phyloP scores from a whole-genome alignment of 2,329 filamentous ascomycete species.

The Colletotrichum musae region DNA sequence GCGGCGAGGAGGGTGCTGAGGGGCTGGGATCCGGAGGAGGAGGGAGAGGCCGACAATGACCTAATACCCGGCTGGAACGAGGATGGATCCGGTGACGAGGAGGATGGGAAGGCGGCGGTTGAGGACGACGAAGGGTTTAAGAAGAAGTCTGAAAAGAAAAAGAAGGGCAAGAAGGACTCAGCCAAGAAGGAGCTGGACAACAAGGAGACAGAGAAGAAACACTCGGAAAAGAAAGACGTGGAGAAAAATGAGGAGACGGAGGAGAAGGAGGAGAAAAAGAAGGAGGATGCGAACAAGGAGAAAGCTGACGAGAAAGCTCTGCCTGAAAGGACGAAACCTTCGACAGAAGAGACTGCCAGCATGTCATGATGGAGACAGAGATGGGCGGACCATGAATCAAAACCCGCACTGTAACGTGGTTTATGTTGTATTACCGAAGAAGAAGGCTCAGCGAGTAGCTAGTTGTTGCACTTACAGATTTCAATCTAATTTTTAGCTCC shows the following conservation, averaged over 20 bases:
- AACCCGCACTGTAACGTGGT: too few relatives aligned
- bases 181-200: not conserved
- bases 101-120: not conserved
- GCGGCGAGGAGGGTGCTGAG: slow-evolving; percentile 55
- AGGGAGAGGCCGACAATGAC: slow-evolving; percentile 60
- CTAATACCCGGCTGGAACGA: slow-evolving; percentile 55
- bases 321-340: slow-evolving; percentile 14
- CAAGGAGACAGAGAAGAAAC: too few relatives aligned
- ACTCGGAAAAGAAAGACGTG: too few relatives aligned
- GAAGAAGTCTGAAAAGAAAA: not conserved
- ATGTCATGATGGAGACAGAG: not conserved
- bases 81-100: slow-evolving; percentile 2
- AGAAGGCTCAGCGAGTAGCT: too few relatives aligned
- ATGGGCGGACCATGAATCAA: too few relatives aligned
- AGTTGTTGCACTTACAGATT: too few relatives aligned
- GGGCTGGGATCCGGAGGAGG: slow-evolving; percentile 52
- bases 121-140: not conserved
- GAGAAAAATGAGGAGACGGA: slow-evolving; percentile 42
- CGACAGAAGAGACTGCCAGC: not conserved
- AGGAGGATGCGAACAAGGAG: not conserved
- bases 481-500: too few relatives aligned
- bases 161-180: not conserved
- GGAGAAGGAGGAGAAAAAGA: not conserved
- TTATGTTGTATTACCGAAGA: too few relatives aligned
- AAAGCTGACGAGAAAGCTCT: not conserved